Conservation (phyloP, 345 rosid genomes). For the Aquilaria malaccensis region DNA sequence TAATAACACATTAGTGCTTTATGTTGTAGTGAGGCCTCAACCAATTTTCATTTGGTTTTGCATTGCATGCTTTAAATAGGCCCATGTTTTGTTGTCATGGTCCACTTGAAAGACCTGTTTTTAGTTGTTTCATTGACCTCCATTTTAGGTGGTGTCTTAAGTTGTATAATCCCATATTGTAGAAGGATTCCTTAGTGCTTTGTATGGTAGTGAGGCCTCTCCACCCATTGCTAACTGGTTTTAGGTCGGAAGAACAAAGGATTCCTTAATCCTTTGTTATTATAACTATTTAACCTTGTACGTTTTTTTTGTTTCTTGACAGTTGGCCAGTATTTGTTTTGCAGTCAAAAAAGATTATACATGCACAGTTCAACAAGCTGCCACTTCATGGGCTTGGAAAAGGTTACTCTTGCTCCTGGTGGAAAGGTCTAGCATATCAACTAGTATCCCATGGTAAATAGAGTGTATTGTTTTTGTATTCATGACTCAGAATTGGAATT, state of each 20-base stretch:
- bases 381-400: constrained; percentile 47
- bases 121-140: no score
- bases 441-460: constrained; percentile 31
- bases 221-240: not conserved
- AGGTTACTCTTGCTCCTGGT: constrained; percentile 35
- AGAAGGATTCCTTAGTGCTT: no score
- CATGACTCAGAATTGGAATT: no score
- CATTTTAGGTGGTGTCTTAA: no score
- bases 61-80: no score
- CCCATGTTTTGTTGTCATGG: no score
- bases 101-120: no score
- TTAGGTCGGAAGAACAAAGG: not conserved
- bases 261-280: not conserved
- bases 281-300: not conserved
- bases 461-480: not conserved
- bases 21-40: no score
- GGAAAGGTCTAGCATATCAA: constrained; percentile 37
- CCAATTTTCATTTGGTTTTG: no score
- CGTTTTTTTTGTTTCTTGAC: constrained; percentile 8
- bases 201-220: no score
- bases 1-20: no score
- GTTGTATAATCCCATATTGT: no score
- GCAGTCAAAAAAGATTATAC: constrained; percentile 34
- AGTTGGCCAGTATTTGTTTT: constrained; percentile 6
- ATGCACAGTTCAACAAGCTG: constrained; percentile 36